Percentiles rank a stretch among this genome's conserved stretches.
Evolutionary conservation across 2,329 filamentous ascomycete genomes (phyloP).

Genomic region (Fusarium veterinarium): DNA sequence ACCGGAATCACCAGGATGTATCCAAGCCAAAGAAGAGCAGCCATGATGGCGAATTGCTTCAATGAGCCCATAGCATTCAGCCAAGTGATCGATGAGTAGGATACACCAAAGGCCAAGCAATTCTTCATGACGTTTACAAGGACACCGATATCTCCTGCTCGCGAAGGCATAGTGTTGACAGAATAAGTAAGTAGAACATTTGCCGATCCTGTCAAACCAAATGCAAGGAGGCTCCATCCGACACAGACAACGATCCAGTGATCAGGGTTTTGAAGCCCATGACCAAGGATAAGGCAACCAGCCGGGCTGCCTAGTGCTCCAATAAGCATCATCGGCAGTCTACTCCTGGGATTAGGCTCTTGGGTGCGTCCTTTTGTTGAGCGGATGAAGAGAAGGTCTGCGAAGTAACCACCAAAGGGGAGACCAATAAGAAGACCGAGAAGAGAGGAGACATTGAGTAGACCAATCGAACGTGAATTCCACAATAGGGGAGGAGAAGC

Average conservation of each 20-base stretch:
- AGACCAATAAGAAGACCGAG: background rate
- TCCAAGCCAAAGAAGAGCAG: slow-evolving; percentile 1
- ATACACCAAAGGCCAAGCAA: slow-evolving; percentile 5
- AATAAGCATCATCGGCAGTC: background rate
- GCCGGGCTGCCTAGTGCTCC: background rate
- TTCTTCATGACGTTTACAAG: slow-evolving; percentile 17
- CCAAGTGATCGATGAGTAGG: background rate
- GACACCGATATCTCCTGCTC: slow-evolving; percentile 11
- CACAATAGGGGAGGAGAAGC: background rate
- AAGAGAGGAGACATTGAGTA: background rate
- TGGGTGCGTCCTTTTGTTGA: background rate
- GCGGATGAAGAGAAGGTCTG: slow-evolving; percentile 4
- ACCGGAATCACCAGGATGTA: background rate
- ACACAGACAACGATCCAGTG: background rate
- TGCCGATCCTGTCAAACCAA: slow-evolving; percentile 9
- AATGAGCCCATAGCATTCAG: background rate
- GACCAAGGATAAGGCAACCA: background rate
- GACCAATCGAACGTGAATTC: background rate
- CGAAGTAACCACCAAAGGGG: background rate
- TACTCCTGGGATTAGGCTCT: background rate
- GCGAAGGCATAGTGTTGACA: background rate
- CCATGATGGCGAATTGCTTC: background rate
- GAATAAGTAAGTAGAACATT: slow-evolving; percentile 10
- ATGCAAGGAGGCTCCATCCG: background rate
- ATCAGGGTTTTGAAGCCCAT: background rate